Evolutionary conservation across 148 eudicot species (phyloP).

Genomic region (Diospyros kaki): DNA sequence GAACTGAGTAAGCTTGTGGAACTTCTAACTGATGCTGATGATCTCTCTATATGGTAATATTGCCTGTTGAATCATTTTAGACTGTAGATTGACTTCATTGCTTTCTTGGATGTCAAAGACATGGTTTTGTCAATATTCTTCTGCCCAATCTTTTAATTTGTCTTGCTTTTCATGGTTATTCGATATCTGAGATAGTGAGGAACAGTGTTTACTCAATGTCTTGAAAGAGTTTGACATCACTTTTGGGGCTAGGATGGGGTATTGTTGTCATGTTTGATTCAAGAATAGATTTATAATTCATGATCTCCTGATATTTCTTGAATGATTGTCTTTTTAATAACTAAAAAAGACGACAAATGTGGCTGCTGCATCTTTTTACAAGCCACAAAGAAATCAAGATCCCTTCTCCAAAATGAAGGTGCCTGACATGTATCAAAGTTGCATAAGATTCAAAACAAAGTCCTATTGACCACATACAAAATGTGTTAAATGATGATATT

Average conservation of each 20-base stretch:
- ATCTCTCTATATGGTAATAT: slow-evolving; percentile 58
- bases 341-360: no score
- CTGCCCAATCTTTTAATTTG: not conserved
- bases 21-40: slow-evolving; percentile 54
- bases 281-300: not conserved
- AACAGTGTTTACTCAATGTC: not conserved
- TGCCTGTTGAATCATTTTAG: not conserved
- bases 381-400: no score
- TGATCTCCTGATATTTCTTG: no score
- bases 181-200: not conserved
- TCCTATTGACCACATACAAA: no score
- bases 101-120: not conserved
- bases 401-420: no score
- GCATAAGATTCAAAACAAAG: no score
- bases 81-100: not conserved
- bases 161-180: not conserved
- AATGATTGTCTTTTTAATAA: no score
- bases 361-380: no score
- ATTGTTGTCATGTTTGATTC: not conserved
- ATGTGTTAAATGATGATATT: no score
- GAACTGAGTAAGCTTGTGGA: slow-evolving; percentile 51
- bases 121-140: not conserved
- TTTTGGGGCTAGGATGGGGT: not conserved
- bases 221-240: not conserved
- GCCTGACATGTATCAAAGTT: no score